Conservation (phyloP, 2,329 filamentous ascomycete species). For the Fonsecaea pedrosoi region DNA sequence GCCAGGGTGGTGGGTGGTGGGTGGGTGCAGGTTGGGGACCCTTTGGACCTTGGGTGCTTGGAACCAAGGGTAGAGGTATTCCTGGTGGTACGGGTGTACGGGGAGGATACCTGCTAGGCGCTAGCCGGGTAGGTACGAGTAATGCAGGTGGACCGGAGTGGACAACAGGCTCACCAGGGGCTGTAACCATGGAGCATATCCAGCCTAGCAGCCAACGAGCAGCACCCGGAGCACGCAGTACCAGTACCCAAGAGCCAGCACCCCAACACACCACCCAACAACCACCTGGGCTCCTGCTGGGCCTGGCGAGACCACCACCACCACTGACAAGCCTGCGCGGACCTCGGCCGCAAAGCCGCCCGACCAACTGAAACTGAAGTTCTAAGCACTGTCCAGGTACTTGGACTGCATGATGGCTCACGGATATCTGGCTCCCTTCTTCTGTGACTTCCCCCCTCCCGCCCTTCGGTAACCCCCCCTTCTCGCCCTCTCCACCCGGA, state of each 20-base stretch:
- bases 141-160: slow-evolving; percentile 1
- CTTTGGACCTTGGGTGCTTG: not conserved
- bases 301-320: not conserved
- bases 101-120: not conserved
- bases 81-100: not conserved
- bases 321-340: slow-evolving; percentile 6
- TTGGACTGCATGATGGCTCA: not conserved
- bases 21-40: not conserved
- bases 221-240: not conserved
- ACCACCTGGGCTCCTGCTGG: not conserved
- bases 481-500: not conserved
- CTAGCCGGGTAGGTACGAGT: not conserved
- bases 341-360: slow-evolving; percentile 1
- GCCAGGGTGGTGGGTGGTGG: not conserved
- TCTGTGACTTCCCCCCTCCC: not conserved
- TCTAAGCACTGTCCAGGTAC: not conserved
- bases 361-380: slow-evolving; percentile 3
- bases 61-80: not conserved
- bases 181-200: slow-evolving; percentile 6
- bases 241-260: too few relatives aligned
- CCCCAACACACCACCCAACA: not conserved
- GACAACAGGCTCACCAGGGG: not conserved
- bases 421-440: not conserved
- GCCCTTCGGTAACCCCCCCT: not conserved
- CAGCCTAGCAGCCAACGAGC: not conserved